Percentiles rank a stretch among this genome's conserved stretches.
Conservation (phyloP, 148 eudicot genomes). For the Vaccinium darrowii region DNA sequence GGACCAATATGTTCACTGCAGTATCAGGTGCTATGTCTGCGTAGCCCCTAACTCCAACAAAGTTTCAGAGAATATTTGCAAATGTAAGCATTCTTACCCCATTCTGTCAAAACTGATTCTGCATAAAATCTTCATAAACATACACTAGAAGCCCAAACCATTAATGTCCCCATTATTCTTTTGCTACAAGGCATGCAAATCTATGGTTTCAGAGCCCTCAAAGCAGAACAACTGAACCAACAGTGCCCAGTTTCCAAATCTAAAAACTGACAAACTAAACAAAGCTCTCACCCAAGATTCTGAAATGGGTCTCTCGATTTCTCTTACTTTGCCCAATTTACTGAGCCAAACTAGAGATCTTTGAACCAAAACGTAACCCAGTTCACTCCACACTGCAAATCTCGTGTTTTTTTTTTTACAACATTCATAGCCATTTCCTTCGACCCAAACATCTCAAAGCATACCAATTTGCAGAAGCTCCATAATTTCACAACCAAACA, state of each 20-base stretch:
- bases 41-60: neutral
- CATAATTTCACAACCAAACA: neutral
- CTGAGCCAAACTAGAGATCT: neutral
- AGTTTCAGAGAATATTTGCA: neutral
- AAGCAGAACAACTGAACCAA: neutral
- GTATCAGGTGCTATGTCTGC: neutral
- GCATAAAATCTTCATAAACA: slow-evolving; percentile 3
- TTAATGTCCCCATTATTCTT: neutral
- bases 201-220: neutral
- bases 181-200: neutral
- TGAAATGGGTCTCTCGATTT: slow-evolving; percentile 11
- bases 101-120: neutral
- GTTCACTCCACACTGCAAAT: neutral
- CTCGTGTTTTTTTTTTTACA: neutral
- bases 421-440: neutral
- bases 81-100: neutral
- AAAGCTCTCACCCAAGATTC: neutral
- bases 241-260: neutral
- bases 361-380: neutral
- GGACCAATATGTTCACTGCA: neutral
- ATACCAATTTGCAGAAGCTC: slow-evolving; percentile 8
- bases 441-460: neutral
- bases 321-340: neutral
- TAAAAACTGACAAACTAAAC: neutral
- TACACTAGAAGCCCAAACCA: neutral